Conservation (phyloP, 805 yeast species). For the Starmerella roubikii region DNA sequence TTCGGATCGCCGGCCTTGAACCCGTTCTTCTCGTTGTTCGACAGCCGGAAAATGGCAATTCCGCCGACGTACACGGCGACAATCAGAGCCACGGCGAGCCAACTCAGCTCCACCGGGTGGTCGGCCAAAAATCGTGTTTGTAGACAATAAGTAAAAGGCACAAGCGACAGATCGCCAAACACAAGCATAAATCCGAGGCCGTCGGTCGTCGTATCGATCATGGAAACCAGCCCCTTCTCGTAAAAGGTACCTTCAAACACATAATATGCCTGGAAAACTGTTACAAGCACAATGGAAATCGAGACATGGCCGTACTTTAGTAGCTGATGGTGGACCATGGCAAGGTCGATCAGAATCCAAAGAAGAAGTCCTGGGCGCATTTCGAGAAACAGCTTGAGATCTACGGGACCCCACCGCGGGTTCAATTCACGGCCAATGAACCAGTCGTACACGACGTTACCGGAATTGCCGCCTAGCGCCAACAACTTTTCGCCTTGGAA, state of each 20-base stretch:
- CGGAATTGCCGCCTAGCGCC: slow-evolving; percentile 78
- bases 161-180: slow-evolving; percentile 85
- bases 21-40: slow-evolving; percentile 73
- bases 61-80: slow-evolving; percentile 44
- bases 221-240: slow-evolving; percentile 77
- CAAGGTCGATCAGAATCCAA: slow-evolving; percentile 66
- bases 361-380: slow-evolving; percentile 85
- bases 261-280: slow-evolving; percentile 61
- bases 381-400: slow-evolving; percentile 84
- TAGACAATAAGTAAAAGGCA: slow-evolving; percentile 80
- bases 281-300: slow-evolving; percentile 61
- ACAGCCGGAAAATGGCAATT: slow-evolving; percentile 64
- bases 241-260: slow-evolving; percentile 84
- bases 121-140: slow-evolving; percentile 73
- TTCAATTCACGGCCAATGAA: slow-evolving; percentile 93
- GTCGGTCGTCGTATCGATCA: slow-evolving; percentile 94
- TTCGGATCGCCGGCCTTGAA: slow-evolving; percentile 67
- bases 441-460: slow-evolving; percentile 72
- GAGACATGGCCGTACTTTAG: slow-evolving; percentile 42
- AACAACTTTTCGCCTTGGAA: slow-evolving; percentile 44
- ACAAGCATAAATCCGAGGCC: slow-evolving; percentile 95
- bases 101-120: slow-evolving; percentile 44
- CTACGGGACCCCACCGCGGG: slow-evolving; percentile 76
- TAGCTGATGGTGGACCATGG: slow-evolving; percentile 75
- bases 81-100: slow-evolving; percentile 29